These are phyloP conservation scores for Aspergillus pseudoviridinutans DNA, from an alignment of 2,329 filamentous ascomycete species.

Conservation along the genomic window DNA sequence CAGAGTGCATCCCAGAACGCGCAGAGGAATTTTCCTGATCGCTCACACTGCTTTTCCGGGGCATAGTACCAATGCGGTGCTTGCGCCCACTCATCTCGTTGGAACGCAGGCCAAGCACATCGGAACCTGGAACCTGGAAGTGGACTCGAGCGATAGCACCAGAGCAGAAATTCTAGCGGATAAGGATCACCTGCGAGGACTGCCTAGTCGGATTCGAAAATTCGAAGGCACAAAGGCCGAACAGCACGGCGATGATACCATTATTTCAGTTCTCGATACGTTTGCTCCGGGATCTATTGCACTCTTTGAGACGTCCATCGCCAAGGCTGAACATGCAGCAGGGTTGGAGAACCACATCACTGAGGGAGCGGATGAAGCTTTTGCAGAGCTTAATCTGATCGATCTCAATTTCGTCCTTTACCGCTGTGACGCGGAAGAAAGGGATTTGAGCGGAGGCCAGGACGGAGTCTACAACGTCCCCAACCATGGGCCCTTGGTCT, in stretches of 20 bases:
- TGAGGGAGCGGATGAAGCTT: conserved; percentile 72
- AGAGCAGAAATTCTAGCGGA: conserved; percentile 64
- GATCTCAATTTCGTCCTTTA: conserved; percentile 93
- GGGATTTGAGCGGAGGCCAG: conserved; percentile 69
- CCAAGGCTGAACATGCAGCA: conserved; percentile 74
- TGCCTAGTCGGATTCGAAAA: conserved; percentile 77
- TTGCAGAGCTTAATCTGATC: conserved; percentile 67
- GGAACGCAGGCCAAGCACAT: conserved; percentile 83
- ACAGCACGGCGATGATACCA: conserved; percentile 66
- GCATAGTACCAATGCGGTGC: conserved; percentile 75
- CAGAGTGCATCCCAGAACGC: conserved; percentile 83
- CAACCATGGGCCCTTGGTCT: conserved; percentile 77
- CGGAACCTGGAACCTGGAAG: conserved; percentile 88
- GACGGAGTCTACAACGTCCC: conserved; percentile 91
- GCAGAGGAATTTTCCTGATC: conserved; percentile 92
- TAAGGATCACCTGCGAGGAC: conserved; percentile 67
- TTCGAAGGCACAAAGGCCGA: conserved; percentile 71
- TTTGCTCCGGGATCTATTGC: conserved; percentile 95
- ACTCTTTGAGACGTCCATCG: conserved; percentile 94
- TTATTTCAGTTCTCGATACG: conserved; percentile 73
- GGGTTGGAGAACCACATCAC: conserved; percentile 85
- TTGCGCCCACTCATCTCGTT: conserved; percentile 73
- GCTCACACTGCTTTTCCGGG: conserved; percentile 95
- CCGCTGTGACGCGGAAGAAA: conserved; percentile 83
- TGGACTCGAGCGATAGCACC: conserved; percentile 70